phyloP scores from a whole-genome alignment of 2,329 filamentous ascomycete genomes.

The Pseudocercospora musae region DNA sequence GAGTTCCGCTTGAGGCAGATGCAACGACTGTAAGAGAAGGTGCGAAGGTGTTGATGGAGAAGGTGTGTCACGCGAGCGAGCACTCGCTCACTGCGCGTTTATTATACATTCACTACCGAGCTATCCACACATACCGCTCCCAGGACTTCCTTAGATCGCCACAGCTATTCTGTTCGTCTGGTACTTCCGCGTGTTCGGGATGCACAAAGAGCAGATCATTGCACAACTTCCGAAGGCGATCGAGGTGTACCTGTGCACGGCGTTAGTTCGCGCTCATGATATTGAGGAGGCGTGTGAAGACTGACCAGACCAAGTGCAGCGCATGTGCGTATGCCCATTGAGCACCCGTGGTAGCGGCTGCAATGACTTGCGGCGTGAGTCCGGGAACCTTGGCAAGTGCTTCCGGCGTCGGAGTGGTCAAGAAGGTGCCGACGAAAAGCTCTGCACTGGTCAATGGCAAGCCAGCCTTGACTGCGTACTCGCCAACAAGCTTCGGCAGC shows the following conservation, averaged over 20 bases:
- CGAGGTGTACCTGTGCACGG: constrained; percentile 19
- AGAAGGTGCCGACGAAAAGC: constrained; percentile 22
- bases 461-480: constrained; percentile 25
- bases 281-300: background rate
- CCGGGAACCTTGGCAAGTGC: constrained; percentile 21
- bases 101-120: background rate
- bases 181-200: constrained; percentile 25
- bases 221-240: constrained; percentile 25
- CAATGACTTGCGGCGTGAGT: constrained; percentile 19
- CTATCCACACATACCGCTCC: too few relatives aligned
- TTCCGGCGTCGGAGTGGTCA: constrained; percentile 12
- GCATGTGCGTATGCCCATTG: constrained; percentile 27
- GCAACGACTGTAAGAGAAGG: background rate
- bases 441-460: constrained; percentile 18
- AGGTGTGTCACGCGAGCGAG: background rate
- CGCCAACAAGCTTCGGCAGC: constrained; percentile 21
- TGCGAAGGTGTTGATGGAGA: background rate
- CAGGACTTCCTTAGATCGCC: constrained; percentile 10
- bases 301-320: constrained; percentile 23
- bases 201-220: constrained; percentile 21
- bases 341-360: constrained; percentile 14
- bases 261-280: background rate
- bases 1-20: too few relatives aligned
- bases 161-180: constrained; percentile 29
- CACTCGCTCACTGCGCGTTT: background rate